Conservation (phyloP, 768 basidiomycete species). For the Pleurotus pulmonarius region DNA sequence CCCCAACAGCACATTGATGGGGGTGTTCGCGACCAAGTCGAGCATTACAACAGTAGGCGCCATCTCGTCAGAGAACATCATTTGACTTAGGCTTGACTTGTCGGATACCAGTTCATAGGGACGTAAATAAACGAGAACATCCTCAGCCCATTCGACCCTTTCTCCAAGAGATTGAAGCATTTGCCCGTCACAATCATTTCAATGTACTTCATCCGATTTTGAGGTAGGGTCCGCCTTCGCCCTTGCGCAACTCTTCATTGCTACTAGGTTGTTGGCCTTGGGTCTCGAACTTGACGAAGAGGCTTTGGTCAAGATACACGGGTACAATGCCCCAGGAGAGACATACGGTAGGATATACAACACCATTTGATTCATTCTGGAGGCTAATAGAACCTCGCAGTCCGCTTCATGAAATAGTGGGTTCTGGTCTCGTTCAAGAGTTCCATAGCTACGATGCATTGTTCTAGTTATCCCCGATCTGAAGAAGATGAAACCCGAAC, state of each 20-base stretch:
- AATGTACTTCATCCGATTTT: conserved; percentile 32
- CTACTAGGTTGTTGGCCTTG: conserved; percentile 33
- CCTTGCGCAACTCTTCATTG: neutral
- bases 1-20: conserved; percentile 50
- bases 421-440: too few species aligned
- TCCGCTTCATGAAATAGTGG: conserved; percentile 8
- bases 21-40: conserved; percentile 61
- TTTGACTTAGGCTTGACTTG: too few species aligned
- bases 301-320: conserved; percentile 34
- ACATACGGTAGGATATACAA: conserved; percentile 25
- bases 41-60: conserved; percentile 56
- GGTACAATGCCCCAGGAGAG: conserved; percentile 31
- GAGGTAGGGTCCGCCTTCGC: conserved; percentile 17
- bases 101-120: conserved; percentile 24
- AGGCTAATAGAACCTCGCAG: neutral
- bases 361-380: neutral
- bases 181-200: conserved; percentile 31
- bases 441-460: too few species aligned
- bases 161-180: conserved; percentile 30
- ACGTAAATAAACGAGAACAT: conserved; percentile 28
- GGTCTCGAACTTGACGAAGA: conserved; percentile 46
- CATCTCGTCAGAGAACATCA: neutral
- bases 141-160: conserved; percentile 33
- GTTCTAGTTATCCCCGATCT: conserved; percentile 43
- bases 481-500: conserved; percentile 47